Percentiles rank a stretch among this genome's conserved stretches.
phyloP scores from a whole-genome alignment of 495 filamentous ascomycete species.

The Stereocaulon alpinum region DNA sequence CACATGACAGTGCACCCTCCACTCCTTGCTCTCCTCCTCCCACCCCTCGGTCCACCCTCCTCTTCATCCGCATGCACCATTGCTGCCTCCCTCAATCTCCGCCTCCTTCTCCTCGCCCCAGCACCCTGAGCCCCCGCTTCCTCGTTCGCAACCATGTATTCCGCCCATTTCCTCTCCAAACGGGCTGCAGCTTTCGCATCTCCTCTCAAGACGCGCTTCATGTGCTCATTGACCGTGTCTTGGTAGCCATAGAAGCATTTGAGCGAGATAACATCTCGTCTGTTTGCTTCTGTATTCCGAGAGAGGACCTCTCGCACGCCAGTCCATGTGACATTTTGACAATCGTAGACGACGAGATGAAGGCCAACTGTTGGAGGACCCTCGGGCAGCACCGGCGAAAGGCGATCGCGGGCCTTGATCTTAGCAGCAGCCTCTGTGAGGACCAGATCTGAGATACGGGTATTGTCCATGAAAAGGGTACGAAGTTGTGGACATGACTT shows the following conservation, averaged over 20 bases:
- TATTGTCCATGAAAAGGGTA: conserved; percentile 87
- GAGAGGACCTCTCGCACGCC: conserved; percentile 78
- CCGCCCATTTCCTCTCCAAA: conserved; percentile 83
- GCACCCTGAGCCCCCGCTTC: conserved; percentile 67
- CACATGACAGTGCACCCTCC: conserved; percentile 48
- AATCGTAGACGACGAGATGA: conserved; percentile 81
- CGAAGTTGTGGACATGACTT: conserved; percentile 58
- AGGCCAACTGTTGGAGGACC: conserved; percentile 52
- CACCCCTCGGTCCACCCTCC: conserved; percentile 42
- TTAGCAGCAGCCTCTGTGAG: conserved; percentile 75
- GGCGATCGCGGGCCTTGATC: conserved; percentile 55
- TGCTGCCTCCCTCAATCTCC: conserved; percentile 68
- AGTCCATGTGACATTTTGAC: conserved; percentile 81
- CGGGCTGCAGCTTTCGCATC: conserved; percentile 58
- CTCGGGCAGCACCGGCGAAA: conserved; percentile 23
- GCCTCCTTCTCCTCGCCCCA: conserved; percentile 52
- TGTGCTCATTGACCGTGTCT: conserved; percentile 87
- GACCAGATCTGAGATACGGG: conserved; percentile 76
- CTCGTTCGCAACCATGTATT: conserved; percentile 85
- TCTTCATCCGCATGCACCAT: conserved; percentile 65
- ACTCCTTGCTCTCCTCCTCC: conserved; percentile 45
- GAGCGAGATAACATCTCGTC: conserved; percentile 63
- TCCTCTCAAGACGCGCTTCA: conserved; percentile 65
- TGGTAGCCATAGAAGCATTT: conserved; percentile 96
- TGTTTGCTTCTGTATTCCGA: conserved; percentile 56